Evolutionary conservation across 2,329 filamentous ascomycete genomes (phyloP).

Genomic region (Apiospora malaysiana): DNA sequence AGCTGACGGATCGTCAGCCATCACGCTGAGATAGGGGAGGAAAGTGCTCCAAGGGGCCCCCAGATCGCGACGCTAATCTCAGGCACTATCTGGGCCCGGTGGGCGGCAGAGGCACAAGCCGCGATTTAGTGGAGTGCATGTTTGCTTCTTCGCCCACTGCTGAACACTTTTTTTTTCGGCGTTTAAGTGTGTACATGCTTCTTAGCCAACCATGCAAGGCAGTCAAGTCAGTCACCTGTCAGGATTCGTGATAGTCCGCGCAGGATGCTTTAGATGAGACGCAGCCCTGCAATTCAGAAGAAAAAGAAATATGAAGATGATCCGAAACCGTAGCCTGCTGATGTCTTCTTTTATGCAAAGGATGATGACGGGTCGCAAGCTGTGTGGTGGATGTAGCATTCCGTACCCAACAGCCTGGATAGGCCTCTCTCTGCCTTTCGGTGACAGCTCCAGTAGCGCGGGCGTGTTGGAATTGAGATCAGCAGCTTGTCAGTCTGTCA

Average conservation of each 20-base stretch:
- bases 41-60: too few species aligned
- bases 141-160: neutral
- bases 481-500: neutral
- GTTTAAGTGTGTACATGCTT: too few species aligned
- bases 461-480: neutral
- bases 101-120: constrained; percentile 1
- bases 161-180: constrained; percentile 4
- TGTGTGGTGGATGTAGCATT: too few species aligned
- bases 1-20: neutral
- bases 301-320: too few species aligned
- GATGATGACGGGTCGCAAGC: too few species aligned
- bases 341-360: neutral
- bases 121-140: neutral
- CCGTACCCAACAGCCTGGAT: neutral
- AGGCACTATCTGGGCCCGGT: neutral
- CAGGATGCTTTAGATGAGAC: neutral
- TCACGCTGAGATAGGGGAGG: neutral
- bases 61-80: neutral
- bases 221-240: neutral
- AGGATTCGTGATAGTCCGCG: neutral
- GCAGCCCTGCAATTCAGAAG: too few species aligned
- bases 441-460: neutral
- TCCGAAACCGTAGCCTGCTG: neutral
- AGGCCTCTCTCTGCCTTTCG: neutral
- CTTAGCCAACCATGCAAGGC: too few species aligned